Base-by-base conservation (phyloP, 2,329 filamentous ascomycete species). In the Scedosporium boydii region DNA sequence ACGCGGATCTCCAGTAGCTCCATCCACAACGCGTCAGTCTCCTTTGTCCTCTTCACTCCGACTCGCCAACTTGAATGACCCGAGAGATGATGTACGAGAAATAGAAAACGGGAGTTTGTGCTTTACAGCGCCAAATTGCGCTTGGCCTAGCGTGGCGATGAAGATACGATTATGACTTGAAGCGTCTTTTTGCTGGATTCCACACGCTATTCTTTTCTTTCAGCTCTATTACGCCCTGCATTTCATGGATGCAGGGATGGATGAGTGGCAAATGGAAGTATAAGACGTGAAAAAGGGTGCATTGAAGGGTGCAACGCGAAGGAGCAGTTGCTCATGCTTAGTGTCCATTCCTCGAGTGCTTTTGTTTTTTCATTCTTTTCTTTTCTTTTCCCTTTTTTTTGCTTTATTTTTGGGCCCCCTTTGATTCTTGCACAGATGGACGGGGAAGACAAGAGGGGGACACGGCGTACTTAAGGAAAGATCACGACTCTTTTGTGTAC, bases 1-100 rank as follows among this genome's bases (percentile, higher is more conserved):
- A 61, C 34, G 27, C 46, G 16, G 59, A 61, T 7, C 10, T 61
- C 29, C 51, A 61, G 48, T 55, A 61, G 27, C 21, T 34, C 29
- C 29, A 34, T 9, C 29, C 29, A 34, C 29, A 9, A 34, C 7
- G 29, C 29, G 9, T 34, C 29, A 9, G 29, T 34, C 9, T 9
- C 4, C 29, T 9, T 34, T 34, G 29, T 34, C 29, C 29, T 34
- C 29, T 34, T 46, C 44, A 46, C 44, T 46, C 44, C 18, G 16
- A 34, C 29, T 34, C 29, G 9, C 6, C 29, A 34, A 34, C 9
- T 34, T 34, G 29, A 10, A 34, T 10, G 29, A 34, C 29, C 29
- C 9, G 29, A 34, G 29, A 34, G 29, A 34, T 34, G 29, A 34
- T 34, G 29, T 34, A 34, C 29, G 29, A 34, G 29, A 34, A 34